A percentile compares a stretch with the other conserved stretches of the same genome.
phyloP scores from a whole-genome alignment of 768 basidiomycete genomes.

The Stropharia rugosoannulata region DNA sequence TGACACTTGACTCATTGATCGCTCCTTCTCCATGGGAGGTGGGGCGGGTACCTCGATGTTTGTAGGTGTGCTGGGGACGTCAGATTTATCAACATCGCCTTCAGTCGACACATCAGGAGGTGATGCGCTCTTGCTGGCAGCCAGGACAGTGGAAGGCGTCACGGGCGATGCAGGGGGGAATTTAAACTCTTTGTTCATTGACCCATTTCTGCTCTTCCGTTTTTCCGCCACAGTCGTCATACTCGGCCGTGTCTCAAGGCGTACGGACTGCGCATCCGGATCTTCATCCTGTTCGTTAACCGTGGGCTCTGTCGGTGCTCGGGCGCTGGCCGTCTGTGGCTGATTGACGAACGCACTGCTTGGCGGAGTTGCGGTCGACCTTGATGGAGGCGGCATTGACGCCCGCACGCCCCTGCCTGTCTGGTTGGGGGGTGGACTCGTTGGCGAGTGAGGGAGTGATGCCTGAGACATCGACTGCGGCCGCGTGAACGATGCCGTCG shows the following conservation, averaged over 20 bases:
- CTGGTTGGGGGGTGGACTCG: slow-evolving; percentile 30
- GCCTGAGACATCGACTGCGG: slow-evolving; percentile 81
- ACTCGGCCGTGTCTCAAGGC: slow-evolving; percentile 25
- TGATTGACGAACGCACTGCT: slow-evolving; percentile 40
- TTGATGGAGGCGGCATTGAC: slow-evolving; percentile 64
- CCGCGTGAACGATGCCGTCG: slow-evolving; percentile 42
- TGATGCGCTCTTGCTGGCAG: slow-evolving; percentile 9
- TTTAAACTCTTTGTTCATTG: slow-evolving; percentile 77
- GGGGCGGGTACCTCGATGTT: slow-evolving; percentile 79
- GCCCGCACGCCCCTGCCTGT: slow-evolving; percentile 39
- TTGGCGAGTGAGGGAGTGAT: slow-evolving; percentile 44
- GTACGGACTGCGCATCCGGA: slow-evolving; percentile 30
- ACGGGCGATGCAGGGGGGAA: slow-evolving; percentile 51
- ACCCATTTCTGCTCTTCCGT: slow-evolving; percentile 59
- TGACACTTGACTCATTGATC: slow-evolving; percentile 27
- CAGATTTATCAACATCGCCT: slow-evolving; percentile 5
- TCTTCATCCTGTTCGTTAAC: slow-evolving; percentile 50
- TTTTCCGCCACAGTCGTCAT: slow-evolving; percentile 22
- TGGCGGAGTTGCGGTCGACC: slow-evolving; percentile 42
- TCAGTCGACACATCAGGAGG: neutral
- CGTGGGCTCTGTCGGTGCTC: slow-evolving; percentile 45
- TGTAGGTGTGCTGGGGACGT: slow-evolving; percentile 50
- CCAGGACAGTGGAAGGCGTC: slow-evolving; percentile 18
- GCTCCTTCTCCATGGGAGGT: slow-evolving; percentile 77
- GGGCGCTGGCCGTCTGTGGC: slow-evolving; percentile 23